Conservation (phyloP, 2,329 filamentous ascomycete genomes). For the Fusarium veterinarium region DNA sequence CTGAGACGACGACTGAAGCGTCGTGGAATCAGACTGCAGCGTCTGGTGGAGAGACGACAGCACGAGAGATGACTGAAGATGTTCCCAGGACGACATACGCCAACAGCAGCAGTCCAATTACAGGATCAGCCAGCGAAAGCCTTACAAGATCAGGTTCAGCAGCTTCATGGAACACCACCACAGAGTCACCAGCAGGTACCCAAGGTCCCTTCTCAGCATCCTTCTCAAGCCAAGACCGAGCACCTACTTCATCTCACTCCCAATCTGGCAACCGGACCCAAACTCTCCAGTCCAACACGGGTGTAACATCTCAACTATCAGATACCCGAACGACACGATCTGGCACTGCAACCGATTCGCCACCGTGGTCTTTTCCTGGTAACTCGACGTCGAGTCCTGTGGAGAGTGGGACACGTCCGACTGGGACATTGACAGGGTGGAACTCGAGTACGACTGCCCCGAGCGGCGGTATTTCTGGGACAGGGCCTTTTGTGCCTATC, state of each 20-base stretch:
- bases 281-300: not conserved
- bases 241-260: not conserved
- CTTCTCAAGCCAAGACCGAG: not conserved
- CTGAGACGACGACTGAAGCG: constrained; percentile 1
- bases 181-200: not conserved
- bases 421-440: constrained; percentile 11
- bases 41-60: not conserved
- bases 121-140: not conserved
- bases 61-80: not conserved
- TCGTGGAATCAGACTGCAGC: too few species aligned
- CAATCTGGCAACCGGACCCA: constrained; percentile 3
- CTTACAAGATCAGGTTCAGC: not conserved
- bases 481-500: not conserved
- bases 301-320: not conserved
- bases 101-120: not conserved
- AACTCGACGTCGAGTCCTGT: constrained; percentile 17
- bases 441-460: constrained; percentile 26
- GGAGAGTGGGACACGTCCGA: constrained; percentile 20
- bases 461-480: not conserved
- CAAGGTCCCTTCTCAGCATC: constrained; percentile 5
- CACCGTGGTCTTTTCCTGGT: constrained; percentile 20
- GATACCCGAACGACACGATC: constrained; percentile 10
- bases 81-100: not conserved
- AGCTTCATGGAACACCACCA: constrained; percentile 10
- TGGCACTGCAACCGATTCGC: constrained; percentile 4